Evolutionary conservation across 768 basidiomycete genomes (phyloP).

Genomic region (Tylopilus rubrobrunneus): DNA sequence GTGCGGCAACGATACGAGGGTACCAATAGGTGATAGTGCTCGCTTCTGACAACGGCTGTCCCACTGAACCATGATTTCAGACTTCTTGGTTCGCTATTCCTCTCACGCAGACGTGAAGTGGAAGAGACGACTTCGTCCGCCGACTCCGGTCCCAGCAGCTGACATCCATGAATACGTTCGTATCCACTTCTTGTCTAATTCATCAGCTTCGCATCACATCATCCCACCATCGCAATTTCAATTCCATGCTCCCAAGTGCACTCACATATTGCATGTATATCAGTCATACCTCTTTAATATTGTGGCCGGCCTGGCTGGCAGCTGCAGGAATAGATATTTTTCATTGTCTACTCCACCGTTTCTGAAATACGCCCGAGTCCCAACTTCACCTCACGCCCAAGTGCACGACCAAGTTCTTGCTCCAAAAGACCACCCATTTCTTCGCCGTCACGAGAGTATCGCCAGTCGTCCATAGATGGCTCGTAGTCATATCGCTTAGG

Average conservation of each 20-base stretch:
- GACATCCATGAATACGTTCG: not conserved
- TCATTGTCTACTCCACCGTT: slow-evolving; percentile 12
- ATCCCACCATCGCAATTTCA: not conserved
- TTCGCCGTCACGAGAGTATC: slow-evolving; percentile 67
- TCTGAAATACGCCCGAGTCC: slow-evolving; percentile 28
- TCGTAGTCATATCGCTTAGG: slow-evolving; percentile 90
- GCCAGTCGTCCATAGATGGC: slow-evolving; percentile 56
- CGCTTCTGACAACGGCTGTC: not conserved
- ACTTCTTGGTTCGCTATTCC: slow-evolving; percentile 59
- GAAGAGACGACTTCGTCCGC: slow-evolving; percentile 4
- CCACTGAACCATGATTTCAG: slow-evolving; percentile 34
- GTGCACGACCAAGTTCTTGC: slow-evolving; percentile 53
- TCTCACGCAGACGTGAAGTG: slow-evolving; percentile 49
- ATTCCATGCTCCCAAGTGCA: not conserved
- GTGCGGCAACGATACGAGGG: slow-evolving; percentile 62
- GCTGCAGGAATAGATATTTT: not conserved
- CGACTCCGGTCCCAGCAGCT: not conserved
- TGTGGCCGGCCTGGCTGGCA: not conserved
- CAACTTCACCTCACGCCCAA: slow-evolving; percentile 35
- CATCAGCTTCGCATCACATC: not conserved
- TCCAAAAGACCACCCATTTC: slow-evolving; percentile 62
- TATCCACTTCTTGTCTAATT: not conserved
- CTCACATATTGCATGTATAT: slow-evolving; percentile 5
- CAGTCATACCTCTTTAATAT: not conserved
- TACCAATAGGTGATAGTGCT: slow-evolving; percentile 52